phyloP scores from a whole-genome alignment of 164 flowering plant genomes.

The Magnolia changhungtana region DNA sequence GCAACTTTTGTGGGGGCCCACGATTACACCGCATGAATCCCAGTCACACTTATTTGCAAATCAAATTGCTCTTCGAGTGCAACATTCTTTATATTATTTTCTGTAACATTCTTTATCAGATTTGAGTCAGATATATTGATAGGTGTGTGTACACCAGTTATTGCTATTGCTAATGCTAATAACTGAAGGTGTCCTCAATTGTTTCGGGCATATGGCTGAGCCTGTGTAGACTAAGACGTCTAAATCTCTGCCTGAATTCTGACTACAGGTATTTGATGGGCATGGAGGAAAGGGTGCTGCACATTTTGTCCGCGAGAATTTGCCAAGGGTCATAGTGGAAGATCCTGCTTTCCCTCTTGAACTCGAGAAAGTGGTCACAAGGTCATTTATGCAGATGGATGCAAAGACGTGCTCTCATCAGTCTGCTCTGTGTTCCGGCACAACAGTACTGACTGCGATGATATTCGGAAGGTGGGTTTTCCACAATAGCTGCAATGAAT shows the following conservation, averaged over 20 bases:
- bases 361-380: slow-evolving; percentile 77
- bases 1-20: too few relatives aligned
- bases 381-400: slow-evolving; percentile 78
- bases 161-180: background rate
- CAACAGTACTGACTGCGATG: slow-evolving; percentile 92
- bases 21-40: too few relatives aligned
- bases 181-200: background rate
- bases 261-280: slow-evolving; percentile 86
- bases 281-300: slow-evolving; percentile 93
- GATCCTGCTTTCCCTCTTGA: slow-evolving; percentile 90
- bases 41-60: background rate
- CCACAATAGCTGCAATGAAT: background rate
- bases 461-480: slow-evolving; percentile 73
- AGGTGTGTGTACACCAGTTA: background rate
- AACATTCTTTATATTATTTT: background rate
- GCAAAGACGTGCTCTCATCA: slow-evolving; percentile 57
- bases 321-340: slow-evolving; percentile 83
- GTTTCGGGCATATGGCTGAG: background rate
- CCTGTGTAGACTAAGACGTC: background rate
- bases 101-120: background rate
- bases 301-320: slow-evolving; percentile 80
- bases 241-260: slow-evolving; percentile 7
- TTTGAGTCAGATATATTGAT: background rate
- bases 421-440: slow-evolving; percentile 73
- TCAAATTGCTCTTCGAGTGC: background rate